Conservation (phyloP, 2,329 filamentous ascomycete genomes). For the Aspergillus phoenicis region DNA sequence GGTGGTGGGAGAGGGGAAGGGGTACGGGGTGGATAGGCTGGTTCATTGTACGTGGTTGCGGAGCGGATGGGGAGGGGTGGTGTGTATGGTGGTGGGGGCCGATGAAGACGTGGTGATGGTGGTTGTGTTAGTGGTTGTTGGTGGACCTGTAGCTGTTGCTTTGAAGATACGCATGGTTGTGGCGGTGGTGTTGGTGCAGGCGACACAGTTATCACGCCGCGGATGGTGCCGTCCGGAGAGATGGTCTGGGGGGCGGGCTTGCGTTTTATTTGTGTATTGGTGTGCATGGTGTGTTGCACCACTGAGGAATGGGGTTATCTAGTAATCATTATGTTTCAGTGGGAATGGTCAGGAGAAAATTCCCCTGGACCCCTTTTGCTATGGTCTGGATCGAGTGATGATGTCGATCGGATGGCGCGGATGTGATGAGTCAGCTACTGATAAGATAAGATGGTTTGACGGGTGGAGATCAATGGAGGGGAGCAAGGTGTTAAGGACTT, state of each 20-base stretch:
- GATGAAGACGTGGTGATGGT: not conserved
- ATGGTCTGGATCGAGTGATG: not conserved
- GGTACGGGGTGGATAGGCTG: not conserved
- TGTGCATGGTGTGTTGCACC: not conserved
- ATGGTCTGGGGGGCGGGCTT: not conserved
- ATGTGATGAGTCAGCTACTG: not conserved
- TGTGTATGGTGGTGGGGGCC: not conserved
- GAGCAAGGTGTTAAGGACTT: not conserved
- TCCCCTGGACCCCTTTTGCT: not conserved
- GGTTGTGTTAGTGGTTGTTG: not conserved
- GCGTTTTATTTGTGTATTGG: not conserved
- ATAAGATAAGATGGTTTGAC: constrained; percentile 1
- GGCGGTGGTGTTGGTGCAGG: not conserved
- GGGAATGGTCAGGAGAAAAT: not conserved
- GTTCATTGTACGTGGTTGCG: not conserved
- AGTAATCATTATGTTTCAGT: not conserved
- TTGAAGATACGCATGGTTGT: not conserved
- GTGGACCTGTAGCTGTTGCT: not conserved
- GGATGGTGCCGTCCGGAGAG: not conserved
- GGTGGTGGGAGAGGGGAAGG: constrained; percentile 10
- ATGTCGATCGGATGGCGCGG: constrained; percentile 2
- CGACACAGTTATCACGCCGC: not conserved
- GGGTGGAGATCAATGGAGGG: not conserved
- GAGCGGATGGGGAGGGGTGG: not conserved
- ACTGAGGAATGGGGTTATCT: not conserved